Base-by-base conservation (phyloP, 148 eudicot genomes). In the Vaccinium corymbosum region DNA sequence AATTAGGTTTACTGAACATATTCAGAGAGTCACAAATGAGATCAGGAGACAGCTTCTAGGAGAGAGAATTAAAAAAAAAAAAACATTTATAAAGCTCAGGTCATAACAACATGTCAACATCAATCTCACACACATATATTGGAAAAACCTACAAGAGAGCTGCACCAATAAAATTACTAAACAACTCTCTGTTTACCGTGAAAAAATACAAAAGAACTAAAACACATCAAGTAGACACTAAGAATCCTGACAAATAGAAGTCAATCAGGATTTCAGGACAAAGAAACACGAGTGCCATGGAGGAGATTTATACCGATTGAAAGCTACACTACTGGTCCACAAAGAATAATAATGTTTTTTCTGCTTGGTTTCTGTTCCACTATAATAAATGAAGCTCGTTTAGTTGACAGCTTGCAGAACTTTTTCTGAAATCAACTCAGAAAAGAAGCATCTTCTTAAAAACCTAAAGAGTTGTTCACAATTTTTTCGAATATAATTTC, bases 61-160 rank as follows among this genome's bases (percentile, higher is more conserved):
- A 19, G 50, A 75, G 81, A 61, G 25, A 20, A 80, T 74, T 53
- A 17, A 87, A 71, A 42, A 42, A 42, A 2, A 42, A 42, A 85
- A 51, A 46, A 22, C 73, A 46, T 38, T 2, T 0, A 12, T 19
- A 50, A 22, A 68, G 75, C 27, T 29, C 77, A 70, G 77, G 77
- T 66, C 12, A 66, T 25, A 66, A 9, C 53, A 52, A 51, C 4
- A 70, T 81, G 32, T 9, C 53, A 52, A 51, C 4, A 70, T 81
- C 53, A 49, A 68, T 68, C 61, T 50, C 22, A 48, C 25, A 22
- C 73, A 49, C 27, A 16, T 19, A 19, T 7, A 80, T 52, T 35
- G 22, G 52, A 10, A 29, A 20, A 32, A 48, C 52, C 0, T 50
- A 14, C 20, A 51, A 32, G 77, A 52, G 78, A 3, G 0, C 13